Base-by-base conservation (phyloP, 2,329 filamentous ascomycete genomes). In the Aspergillus neoniger region DNA sequence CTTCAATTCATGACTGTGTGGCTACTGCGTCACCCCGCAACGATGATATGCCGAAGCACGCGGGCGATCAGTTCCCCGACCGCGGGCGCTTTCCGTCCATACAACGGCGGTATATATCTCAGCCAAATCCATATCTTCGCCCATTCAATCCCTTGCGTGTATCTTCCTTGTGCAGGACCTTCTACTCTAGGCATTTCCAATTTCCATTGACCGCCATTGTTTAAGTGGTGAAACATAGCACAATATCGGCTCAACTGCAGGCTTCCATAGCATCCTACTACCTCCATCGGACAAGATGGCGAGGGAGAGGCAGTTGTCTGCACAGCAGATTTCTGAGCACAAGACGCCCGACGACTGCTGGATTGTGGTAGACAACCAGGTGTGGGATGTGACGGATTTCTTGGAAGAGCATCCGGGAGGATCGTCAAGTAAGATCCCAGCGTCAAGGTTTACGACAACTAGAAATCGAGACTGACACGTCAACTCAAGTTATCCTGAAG, bases 371-470 rank as follows among this genome's bases (percentile, higher is more conserved):
- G 84, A 90, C 71, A 83, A 83, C 49, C 83, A 84, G 67, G 86
- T 91, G 28, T 90, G 87, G 78, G 86, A 91, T 72, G 76, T 91
- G 48, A 88, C 85, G 23, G 81, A 85, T 15, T 91, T 91, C 71
- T 80, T 86, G 9, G 82, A 83, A n/a, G 80, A 86, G 61, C 86
- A 88, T 71, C 85, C 86, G 4, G 86, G 86, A 30, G 86, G 86
- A 21, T 76, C 84, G 51, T 80, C 77, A 47, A 83, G 84, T 80
- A 72, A 70, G 78, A 21, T 4, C 25, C 2, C 25, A 8, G 25
- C 25, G 25, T 28, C 25, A 28, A 7, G 7, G 25, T 28, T 25
- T 2, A 7, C 23, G 7, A 25, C 7, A 8, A 25, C 23, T 30
- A 30, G 28, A 30, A 30, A 4, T 10, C 4, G 25, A 30, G 21